Percentiles rank a stretch among this genome's conserved stretches.
These are phyloP conservation scores for Suhomyces sp. DNA, from an alignment of 805 yeast genomes.

Conservation along the genomic window DNA sequence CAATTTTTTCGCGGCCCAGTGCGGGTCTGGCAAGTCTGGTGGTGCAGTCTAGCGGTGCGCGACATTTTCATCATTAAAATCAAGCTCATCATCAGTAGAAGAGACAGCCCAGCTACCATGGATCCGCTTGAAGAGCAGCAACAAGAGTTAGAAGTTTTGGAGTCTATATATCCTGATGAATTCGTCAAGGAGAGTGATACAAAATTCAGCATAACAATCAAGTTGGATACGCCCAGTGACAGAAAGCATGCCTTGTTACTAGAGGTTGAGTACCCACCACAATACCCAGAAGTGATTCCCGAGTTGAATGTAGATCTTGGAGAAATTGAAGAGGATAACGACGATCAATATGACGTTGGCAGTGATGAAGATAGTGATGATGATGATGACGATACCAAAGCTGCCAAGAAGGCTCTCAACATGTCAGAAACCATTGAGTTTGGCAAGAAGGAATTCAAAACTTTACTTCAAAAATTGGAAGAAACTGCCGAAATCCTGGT, in stretches of 20 bases:
- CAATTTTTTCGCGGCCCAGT: neutral
- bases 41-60: neutral
- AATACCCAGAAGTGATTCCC: conserved; percentile 82
- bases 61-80: neutral
- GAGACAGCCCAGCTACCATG: conserved; percentile 38
- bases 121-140: conserved; percentile 78
- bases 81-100: neutral
- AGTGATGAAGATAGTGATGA: conserved; percentile 42
- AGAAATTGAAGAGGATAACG: conserved; percentile 22
- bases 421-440: conserved; percentile 60
- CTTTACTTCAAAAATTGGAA: conserved; percentile 38
- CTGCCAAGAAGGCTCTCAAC: conserved; percentile 42
- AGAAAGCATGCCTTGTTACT: conserved; percentile 55
- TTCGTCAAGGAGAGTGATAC: conserved; percentile 45
- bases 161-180: conserved; percentile 94
- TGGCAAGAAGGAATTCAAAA: conserved; percentile 44
- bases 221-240: conserved; percentile 65
- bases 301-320: conserved; percentile 41
- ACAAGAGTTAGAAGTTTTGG: conserved; percentile 87
- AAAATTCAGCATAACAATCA: conserved; percentile 55
- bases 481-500: conserved; percentile 72
- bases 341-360: conserved; percentile 27
- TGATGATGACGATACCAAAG: conserved; percentile 22
- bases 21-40: neutral
- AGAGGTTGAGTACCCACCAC: conserved; percentile 68